A percentile compares a stretch with the other conserved stretches of the same genome.
Evolutionary conservation across 2,329 filamentous ascomycete species (phyloP).

Genomic region (Cryphonectria nitschkei): DNA sequence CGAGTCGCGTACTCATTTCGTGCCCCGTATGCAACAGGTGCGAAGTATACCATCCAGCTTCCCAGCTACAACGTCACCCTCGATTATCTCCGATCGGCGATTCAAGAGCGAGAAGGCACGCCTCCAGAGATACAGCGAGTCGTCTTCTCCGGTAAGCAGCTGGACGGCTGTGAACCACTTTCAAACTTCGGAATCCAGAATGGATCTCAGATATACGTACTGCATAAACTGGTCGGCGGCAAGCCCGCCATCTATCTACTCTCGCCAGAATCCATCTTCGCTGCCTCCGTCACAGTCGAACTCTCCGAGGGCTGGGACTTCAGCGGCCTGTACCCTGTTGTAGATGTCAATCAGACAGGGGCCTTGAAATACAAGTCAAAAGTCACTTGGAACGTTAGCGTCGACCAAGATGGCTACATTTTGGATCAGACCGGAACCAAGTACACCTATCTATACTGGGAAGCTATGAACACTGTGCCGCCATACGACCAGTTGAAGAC

Average conservation of each 20-base stretch:
- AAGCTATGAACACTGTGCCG: background rate
- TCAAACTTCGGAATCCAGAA: background rate
- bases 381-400: background rate
- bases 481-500: background rate
- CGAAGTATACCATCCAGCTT: background rate
- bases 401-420: background rate
- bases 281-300: background rate
- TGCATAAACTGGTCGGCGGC: background rate
- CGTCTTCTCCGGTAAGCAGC: background rate
- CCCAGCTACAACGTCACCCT: background rate
- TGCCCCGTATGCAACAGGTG: background rate
- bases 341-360: background rate
- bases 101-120: background rate
- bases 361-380: background rate
- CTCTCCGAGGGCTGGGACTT: background rate
- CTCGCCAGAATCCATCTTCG: background rate
- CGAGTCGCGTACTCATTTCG: background rate
- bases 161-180: background rate
- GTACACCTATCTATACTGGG: conserved; percentile 24
- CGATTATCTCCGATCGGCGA: background rate
- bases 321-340: conserved; percentile 1
- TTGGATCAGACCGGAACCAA: background rate
- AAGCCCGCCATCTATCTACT: background rate
- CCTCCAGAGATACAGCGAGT: background rate
- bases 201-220: background rate